These are phyloP conservation scores for Lentinula sp. DNA, from an alignment of 768 basidiomycete genomes.

Conservation along the genomic window DNA sequence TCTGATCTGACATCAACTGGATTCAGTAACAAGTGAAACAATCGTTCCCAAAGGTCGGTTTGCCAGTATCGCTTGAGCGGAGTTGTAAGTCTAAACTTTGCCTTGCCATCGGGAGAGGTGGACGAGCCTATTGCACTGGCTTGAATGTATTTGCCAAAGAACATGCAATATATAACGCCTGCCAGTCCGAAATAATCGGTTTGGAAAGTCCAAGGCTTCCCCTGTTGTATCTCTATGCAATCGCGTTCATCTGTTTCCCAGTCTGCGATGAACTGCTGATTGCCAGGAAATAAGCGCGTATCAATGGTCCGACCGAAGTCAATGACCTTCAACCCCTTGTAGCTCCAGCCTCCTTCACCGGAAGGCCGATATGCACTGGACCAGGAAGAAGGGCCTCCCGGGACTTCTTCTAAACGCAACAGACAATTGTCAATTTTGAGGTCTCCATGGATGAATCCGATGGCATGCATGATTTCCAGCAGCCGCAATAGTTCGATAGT, in stretches of 20 bases:
- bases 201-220: slow-evolving; percentile 87
- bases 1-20: slow-evolving; percentile 54
- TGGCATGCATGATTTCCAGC: slow-evolving; percentile 73
- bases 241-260: slow-evolving; percentile 89
- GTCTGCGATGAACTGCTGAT: slow-evolving; percentile 79
- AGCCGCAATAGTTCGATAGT: slow-evolving; percentile 81
- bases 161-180: slow-evolving; percentile 90
- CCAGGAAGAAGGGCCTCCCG: slow-evolving; percentile 66
- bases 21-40: slow-evolving; percentile 88
- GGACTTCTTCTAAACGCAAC: slow-evolving; percentile 82
- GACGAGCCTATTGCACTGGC: slow-evolving; percentile 45
- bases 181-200: slow-evolving; percentile 97
- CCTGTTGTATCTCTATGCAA: slow-evolving; percentile 85
- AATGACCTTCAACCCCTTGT: slow-evolving; percentile 88
- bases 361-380: slow-evolving; percentile 67
- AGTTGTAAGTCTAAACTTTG: slow-evolving; percentile 59
- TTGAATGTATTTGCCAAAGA: slow-evolving; percentile 95
- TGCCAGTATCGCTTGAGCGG: slow-evolving; percentile 97
- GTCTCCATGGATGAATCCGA: slow-evolving; percentile 94
- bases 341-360: slow-evolving; percentile 80
- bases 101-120: slow-evolving; percentile 23
- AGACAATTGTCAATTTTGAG: slow-evolving; percentile 99
- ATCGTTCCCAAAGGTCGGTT: slow-evolving; percentile 70
- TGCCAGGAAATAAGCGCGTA: slow-evolving; percentile 68
- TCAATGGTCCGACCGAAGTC: slow-evolving; percentile 98